Conservation (phyloP, 73 alveolate genomes). For the Tetrahymena thermophila region DNA sequence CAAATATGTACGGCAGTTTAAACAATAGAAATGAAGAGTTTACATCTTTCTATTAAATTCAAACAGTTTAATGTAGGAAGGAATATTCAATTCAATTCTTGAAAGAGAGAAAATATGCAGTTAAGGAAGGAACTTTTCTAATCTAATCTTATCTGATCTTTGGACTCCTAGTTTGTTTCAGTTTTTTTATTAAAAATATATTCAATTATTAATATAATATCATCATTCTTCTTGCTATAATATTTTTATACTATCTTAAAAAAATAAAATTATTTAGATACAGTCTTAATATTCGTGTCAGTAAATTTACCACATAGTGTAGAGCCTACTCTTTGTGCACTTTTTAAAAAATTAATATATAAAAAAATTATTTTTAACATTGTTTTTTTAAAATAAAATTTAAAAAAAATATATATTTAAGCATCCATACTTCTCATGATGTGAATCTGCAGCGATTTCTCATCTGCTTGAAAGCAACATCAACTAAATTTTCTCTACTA, state of each 20-base stretch:
- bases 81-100: too few species aligned
- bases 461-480: background rate
- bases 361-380: background rate
- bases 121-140: too few species aligned
- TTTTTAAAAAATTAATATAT: background rate
- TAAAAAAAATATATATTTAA: background rate
- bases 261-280: background rate
- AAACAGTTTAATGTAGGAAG: too few species aligned
- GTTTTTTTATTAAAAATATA: background rate
- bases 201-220: background rate
- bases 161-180: background rate
- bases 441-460: background rate
- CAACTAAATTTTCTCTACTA: background rate
- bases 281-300: slow-evolving; percentile 2
- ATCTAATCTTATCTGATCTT: background rate
- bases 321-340: slow-evolving; percentile 1
- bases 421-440: background rate
- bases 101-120: too few species aligned
- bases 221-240: background rate
- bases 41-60: too few species aligned
- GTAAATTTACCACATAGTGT: background rate
- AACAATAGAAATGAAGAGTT: too few species aligned
- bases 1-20: too few species aligned
- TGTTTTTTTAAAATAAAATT: background rate
- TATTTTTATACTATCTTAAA: background rate